These are phyloP conservation scores for Erigeron philadelphicus DNA, from an alignment of 140 eudicot genomes.

Conservation along the genomic window DNA sequence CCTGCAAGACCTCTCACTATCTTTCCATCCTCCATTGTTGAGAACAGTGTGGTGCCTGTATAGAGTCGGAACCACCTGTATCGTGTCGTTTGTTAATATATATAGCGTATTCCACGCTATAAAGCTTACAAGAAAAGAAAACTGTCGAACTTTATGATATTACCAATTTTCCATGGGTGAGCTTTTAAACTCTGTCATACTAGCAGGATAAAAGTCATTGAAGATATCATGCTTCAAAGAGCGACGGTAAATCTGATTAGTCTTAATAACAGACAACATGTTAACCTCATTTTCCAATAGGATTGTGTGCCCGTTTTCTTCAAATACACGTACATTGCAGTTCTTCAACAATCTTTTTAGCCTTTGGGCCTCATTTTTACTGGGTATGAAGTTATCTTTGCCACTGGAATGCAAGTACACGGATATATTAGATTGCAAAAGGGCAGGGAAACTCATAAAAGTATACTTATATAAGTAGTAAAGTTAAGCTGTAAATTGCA, in stretches of 20 bases:
- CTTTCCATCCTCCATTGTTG: conserved; percentile 75
- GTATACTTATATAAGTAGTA: not conserved
- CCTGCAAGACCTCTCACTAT: conserved; percentile 85
- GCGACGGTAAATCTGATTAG: conserved; percentile 52
- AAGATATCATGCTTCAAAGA: conserved; percentile 52
- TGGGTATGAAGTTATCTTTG: conserved; percentile 62
- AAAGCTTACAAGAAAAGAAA: not conserved
- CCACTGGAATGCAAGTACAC: conserved; percentile 46
- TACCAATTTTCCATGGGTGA: conserved; percentile 42
- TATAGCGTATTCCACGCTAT: too few species aligned
- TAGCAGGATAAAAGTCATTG: conserved; percentile 55
- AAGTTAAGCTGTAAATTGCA: not conserved
- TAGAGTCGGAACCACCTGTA: conserved; percentile 8
- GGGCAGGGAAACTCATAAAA: not conserved
- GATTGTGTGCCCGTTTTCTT: conserved; percentile 66
- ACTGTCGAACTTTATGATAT: not conserved
- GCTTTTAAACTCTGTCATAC: conserved; percentile 51
- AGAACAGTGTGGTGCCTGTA: conserved; percentile 51
- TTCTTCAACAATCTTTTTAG: conserved; percentile 38
- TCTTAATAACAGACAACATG: conserved; percentile 56
- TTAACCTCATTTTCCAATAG: conserved; percentile 74
- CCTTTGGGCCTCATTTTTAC: conserved; percentile 59
- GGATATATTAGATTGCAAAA: not conserved
- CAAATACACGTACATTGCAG: conserved; percentile 50
- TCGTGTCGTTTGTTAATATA: not conserved